These are phyloP conservation scores for Pyrus hybrid DNA, from an alignment of 331 rosid genomes.

Conservation along the genomic window DNA sequence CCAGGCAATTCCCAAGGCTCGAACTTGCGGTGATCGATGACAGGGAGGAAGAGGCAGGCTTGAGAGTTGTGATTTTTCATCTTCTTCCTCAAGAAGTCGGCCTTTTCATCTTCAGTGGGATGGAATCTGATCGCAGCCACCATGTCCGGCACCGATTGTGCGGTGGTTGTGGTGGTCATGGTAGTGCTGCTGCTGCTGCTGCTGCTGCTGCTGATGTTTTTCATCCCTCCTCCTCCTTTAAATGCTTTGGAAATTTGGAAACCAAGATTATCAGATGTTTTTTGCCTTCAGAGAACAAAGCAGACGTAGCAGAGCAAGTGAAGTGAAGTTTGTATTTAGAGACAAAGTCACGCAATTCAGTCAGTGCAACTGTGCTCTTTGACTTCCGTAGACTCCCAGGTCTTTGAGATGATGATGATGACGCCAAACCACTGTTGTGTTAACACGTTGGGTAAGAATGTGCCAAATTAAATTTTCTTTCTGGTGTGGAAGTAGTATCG, in stretches of 20 bases:
- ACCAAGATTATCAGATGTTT: neutral
- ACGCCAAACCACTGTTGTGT: too few relatives aligned
- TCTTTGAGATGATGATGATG: too few relatives aligned
- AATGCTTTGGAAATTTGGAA: neutral
- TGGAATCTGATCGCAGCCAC: conserved; percentile 44
- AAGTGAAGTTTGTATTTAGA: neutral
- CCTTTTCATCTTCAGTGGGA: conserved; percentile 49
- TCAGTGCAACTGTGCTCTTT: too few relatives aligned
- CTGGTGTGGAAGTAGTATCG: fast-evolving
- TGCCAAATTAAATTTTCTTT: too few relatives aligned
- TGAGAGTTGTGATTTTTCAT: neutral
- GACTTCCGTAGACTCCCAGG: too few relatives aligned
- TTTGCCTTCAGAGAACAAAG: neutral
- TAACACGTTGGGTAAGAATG: too few relatives aligned
- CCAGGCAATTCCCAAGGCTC: conserved; percentile 45
- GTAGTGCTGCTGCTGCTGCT: neutral
- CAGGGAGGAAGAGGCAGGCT: conserved; percentile 12
- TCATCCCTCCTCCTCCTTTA: neutral
- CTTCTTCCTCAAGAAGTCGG: neutral
- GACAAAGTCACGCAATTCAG: too few relatives aligned
- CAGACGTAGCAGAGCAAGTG: neutral
- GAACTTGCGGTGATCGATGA: conserved; percentile 23
- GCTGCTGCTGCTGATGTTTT: neutral
- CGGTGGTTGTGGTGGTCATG: neutral
- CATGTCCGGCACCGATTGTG: neutral